Conservation (phyloP, 179 eudicot species). For the Monotropa hypopitys region DNA sequence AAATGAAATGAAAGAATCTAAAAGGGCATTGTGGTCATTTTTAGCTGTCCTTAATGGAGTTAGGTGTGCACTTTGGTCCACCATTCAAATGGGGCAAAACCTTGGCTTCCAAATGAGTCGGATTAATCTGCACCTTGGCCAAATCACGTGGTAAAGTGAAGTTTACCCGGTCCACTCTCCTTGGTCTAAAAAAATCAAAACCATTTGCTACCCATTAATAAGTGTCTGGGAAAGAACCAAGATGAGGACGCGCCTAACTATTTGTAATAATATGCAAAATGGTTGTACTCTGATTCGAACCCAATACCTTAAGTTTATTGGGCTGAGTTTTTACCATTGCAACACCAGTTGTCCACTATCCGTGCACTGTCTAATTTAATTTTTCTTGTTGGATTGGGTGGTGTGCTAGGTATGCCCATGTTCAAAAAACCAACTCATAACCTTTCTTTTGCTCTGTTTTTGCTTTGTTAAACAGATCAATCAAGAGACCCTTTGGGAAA, state of each 20-base stretch:
- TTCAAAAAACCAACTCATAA: background rate
- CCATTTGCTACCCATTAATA: no score
- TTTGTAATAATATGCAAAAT: no score
- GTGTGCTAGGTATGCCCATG: background rate
- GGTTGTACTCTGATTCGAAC: no score
- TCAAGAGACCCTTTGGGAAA: conserved; percentile 59
- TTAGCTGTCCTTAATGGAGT: background rate
- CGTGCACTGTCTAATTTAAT: background rate
- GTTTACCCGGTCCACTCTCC: no score
- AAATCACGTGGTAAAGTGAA: background rate
- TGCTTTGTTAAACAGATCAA: conserved; percentile 34
- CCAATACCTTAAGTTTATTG: no score
- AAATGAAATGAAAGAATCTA: background rate
- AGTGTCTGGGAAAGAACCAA: no score
- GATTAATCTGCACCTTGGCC: background rate
- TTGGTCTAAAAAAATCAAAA: no score
- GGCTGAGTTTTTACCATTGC: no score
- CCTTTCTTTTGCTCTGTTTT: background rate
- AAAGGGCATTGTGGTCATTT: background rate
- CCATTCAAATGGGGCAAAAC: background rate
- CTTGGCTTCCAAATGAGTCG: background rate
- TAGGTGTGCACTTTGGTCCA: background rate
- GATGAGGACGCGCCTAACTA: no score
- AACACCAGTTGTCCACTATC: background rate
- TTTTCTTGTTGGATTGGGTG: background rate